Conservation (phyloP, 768 basidiomycete genomes). For the Inosperma sp. region DNA sequence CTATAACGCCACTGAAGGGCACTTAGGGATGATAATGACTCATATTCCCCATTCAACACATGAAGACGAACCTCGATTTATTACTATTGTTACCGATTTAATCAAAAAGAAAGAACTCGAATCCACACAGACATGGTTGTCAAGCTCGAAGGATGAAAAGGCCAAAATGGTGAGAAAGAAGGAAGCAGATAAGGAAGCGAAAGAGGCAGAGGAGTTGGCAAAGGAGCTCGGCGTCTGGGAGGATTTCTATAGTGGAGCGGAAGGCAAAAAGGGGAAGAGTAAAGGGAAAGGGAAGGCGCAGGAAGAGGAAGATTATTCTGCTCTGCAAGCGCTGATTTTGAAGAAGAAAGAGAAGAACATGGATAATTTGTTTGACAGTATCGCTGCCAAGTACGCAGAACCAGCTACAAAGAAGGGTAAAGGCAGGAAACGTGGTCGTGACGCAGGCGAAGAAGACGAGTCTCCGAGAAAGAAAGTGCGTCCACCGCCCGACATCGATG, state of each 20-base stretch:
- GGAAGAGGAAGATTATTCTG: conserved; percentile 59
- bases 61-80: conserved; percentile 83
- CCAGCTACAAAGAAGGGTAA: conserved; percentile 43
- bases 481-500: conserved; percentile 55
- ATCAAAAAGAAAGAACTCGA: conserved; percentile 60
- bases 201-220: conserved; percentile 79
- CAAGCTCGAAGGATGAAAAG: conserved; percentile 74
- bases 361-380: conserved; percentile 67
- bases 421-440: conserved; percentile 51
- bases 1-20: conserved; percentile 68
- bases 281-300: conserved; percentile 39
- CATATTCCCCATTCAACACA: conserved; percentile 81
- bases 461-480: conserved; percentile 50
- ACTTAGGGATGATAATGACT: conserved; percentile 76
- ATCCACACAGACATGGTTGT: conserved; percentile 57
- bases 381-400: conserved; percentile 71
- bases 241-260: conserved; percentile 77
- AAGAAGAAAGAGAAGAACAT: conserved; percentile 65
- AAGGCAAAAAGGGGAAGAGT: conserved; percentile 53
- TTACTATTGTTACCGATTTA: conserved; percentile 59
- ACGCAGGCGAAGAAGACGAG: conserved; percentile 36
- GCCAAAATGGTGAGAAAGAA: conserved; percentile 69
- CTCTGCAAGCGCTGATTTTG: conserved; percentile 75
- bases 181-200: conserved; percentile 71
- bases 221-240: conserved; percentile 93